Evolutionary conservation across 371 early-diverging fungal species (phyloP), one percentile per base, ranked within the genome.

Genomic region (Lichtheimia corymbifera): DNA sequence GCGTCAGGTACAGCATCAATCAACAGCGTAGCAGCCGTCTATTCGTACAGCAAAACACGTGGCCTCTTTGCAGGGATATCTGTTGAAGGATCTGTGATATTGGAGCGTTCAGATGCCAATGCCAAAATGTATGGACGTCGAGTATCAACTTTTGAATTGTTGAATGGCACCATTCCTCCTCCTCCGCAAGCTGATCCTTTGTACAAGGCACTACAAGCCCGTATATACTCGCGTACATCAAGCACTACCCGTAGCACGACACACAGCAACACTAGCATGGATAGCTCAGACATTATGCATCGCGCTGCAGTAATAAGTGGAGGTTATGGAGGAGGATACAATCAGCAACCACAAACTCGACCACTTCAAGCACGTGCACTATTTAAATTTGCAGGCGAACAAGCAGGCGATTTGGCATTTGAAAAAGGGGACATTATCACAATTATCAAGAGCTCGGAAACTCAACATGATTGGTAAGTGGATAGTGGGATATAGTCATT

Each of bases 51-150:
- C 68, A 93, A 93, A 68, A 87, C 93, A 15, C 87, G 87, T 64
- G 97, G 97, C 12, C 82, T 96, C 53, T 97, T 95, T 86, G 94
- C 92, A 18, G 97, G 97, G 11, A 87, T 97, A 0, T 96, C 95
- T 13, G 73, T 97, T 20, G 97, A 97, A 74, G 97, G 97, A 6
- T 90, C 95, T 1, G 92, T 93, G 17, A 89, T 97, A 62, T 58
- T 95, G 9, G 93, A 95, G 64, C 86, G 97, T 58, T 92, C 89
- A 70, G 97, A 94, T 62, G 92, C 96, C 35, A 97, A 97, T 70
- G 89, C 91, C 30, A 85, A 88, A 30, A 85, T 93, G 61, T 97
- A 97, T 71, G 86, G 91, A 41, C 83, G 88, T 50, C 83, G 80
- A 28, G 88, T 95, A 7, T 68, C 85, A 40, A 92, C 96, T 0